phyloP scores from a whole-genome alignment of 148 eudicot species.

The Camellia granthamiana region DNA sequence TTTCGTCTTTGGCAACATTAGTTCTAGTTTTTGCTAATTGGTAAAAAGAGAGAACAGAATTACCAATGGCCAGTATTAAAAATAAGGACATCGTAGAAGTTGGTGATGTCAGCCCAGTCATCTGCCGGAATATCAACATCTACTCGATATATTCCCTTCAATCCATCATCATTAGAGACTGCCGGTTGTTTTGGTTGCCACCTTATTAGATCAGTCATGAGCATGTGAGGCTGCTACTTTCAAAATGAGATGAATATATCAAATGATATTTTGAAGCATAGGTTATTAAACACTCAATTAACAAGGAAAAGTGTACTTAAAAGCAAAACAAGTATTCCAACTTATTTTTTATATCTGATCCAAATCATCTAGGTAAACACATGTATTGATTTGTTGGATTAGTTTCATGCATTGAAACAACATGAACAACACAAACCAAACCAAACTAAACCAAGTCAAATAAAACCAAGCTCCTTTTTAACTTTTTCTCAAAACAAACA shows the following conservation, averaged over 20 bases:
- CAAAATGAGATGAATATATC: background rate
- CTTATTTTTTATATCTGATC: background rate
- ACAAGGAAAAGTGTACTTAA: slow-evolving; percentile 2
- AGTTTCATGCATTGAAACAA: background rate
- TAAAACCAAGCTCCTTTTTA: background rate
- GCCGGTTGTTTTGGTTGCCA: slow-evolving; percentile 63
- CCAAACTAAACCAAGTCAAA: no score
- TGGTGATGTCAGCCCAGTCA: slow-evolving; percentile 68
- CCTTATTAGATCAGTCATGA: slow-evolving; percentile 54
- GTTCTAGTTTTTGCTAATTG: background rate
- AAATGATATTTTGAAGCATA: slow-evolving; percentile 4
- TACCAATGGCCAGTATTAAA: slow-evolving; percentile 97
- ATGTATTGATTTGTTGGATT: background rate
- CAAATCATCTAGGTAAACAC: background rate
- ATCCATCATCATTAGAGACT: slow-evolving; percentile 36
- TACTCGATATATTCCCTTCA: slow-evolving; percentile 72
- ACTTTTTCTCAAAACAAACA: background rate
- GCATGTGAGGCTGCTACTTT: slow-evolving; percentile 31
- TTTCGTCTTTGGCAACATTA: background rate
- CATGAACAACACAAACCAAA: no score
- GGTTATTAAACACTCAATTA: background rate
- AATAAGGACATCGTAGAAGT: slow-evolving; percentile 77
- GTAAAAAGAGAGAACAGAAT: slow-evolving; percentile 12
- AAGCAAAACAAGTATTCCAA: background rate
- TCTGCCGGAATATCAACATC: slow-evolving; percentile 89